Evolutionary conservation across 75 land plant genomes (phyloP), one percentile per base, ranked within the genome.

Genomic region (Pinus taeda): DNA sequence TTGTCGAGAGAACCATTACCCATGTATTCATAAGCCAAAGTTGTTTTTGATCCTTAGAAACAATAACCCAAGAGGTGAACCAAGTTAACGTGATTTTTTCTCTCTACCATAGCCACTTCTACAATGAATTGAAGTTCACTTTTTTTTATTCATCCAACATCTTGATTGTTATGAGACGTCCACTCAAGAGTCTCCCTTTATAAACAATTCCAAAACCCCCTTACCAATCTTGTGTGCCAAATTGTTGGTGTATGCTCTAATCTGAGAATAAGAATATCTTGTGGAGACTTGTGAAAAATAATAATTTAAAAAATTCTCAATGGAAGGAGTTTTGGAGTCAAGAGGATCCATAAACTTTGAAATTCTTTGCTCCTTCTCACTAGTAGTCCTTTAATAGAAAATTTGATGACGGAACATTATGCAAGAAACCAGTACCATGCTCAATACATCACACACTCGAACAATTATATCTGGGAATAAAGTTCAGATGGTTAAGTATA

Each of bases 21-120:
- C 83, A 85, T 85, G 75, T 63, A 85, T 66, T 85, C 86, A 56
- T 85, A 85, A 18, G 78, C 77, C 12, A 85, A 53, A 26, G 78
- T 63, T 59, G 78, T 73, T 73, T 74, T 57, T 0, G 49, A 24
- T 30, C 80, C 77, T 13, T 81, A 75, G 15, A 61, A 26, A 36
- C 83, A 85, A 59, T 77, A 85, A 8, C 86, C 86, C 22, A 81
- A 63, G 20, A 85, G 56, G 11, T 81, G 79, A 26, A 85, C 83
- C 60, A 85, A 49, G 56, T 85, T 78, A 15, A 75, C 56, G 59
- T 85, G 86, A 57, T 81, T 79, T 4, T 77, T 81, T 22, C 36
- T 60, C 20, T 82, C 85, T 15, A 83, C 49, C 11, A 79, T 80
- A 33, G 57, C 77, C 57, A 83, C 76, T 42, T 84, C 86, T 56